Conservation (phyloP, 768 basidiomycete genomes). For the Lactarius akahatsu region DNA sequence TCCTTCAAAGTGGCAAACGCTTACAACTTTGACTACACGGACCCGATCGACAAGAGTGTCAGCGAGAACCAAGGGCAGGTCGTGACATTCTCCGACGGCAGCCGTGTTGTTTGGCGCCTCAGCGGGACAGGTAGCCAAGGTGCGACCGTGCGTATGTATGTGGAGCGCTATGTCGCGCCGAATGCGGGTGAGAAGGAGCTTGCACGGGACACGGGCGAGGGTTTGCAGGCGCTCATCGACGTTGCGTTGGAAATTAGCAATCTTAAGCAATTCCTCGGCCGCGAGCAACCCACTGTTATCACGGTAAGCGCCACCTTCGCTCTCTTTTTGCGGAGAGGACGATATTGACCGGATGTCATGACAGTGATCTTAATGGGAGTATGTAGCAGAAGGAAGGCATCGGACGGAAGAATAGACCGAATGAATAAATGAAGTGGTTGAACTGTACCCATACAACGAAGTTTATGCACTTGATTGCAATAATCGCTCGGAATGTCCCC, state of each 20-base stretch:
- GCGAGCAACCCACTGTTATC: conserved; percentile 94
- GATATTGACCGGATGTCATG: not conserved
- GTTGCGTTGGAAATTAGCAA: conserved; percentile 86
- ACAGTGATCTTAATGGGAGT: not conserved
- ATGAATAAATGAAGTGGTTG: not conserved
- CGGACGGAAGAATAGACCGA: not conserved
- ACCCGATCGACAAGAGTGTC: conserved; percentile 94
- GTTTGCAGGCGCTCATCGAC: conserved; percentile 92
- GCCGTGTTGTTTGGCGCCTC: conserved; percentile 91
- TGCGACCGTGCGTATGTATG: conserved; percentile 94
- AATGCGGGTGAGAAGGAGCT: conserved; percentile 69
- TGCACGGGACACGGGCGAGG: conserved; percentile 76
- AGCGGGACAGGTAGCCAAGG: conserved; percentile 96
- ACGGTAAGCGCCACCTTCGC: conserved; percentile 42
- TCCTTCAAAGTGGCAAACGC: conserved; percentile 75
- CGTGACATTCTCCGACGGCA: conserved; percentile 88
- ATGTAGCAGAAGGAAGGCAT: not conserved
- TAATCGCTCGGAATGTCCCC: not conserved
- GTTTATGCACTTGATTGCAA: conserved; percentile 1
- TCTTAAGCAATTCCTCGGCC: conserved; percentile 79
- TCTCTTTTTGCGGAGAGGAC: not conserved
- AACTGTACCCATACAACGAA: not conserved
- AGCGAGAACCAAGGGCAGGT: conserved; percentile 96
- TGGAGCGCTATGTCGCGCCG: conserved; percentile 84
- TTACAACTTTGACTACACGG: conserved; percentile 93